These are phyloP conservation scores for Wickerhamiella pararugosa DNA, from an alignment of 1,139 yeast species.

Conservation along the genomic window DNA sequence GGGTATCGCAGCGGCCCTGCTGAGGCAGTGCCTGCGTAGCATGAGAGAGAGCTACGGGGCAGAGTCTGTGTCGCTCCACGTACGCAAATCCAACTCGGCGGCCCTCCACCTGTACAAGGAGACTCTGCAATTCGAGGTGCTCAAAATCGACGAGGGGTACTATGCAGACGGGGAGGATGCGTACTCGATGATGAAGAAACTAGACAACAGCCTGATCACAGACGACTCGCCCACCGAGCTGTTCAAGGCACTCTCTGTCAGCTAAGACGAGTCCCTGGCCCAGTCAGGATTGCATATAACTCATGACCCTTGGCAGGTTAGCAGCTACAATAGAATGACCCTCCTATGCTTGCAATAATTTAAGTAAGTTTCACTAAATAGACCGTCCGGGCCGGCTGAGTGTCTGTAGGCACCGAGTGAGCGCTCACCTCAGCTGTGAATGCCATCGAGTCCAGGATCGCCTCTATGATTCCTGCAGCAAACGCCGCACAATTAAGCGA, in stretches of 20 bases:
- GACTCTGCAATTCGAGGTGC: slow-evolving; percentile 64
- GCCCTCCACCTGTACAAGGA: slow-evolving; percentile 86
- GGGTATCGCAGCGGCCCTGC: slow-evolving; percentile 88
- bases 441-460: slow-evolving; percentile 65
- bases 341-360: background rate
- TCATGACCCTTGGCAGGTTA: too few species aligned
- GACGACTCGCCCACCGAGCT: slow-evolving; percentile 1
- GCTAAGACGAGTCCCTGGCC: background rate
- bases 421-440: slow-evolving; percentile 81
- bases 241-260: background rate
- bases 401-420: slow-evolving; percentile 60
- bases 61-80: slow-evolving; percentile 78
- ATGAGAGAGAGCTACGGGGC: slow-evolving; percentile 75
- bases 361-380: slow-evolving; percentile 56
- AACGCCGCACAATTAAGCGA: slow-evolving; percentile 73
- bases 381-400: slow-evolving; percentile 57
- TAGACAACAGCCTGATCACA: slow-evolving; percentile 19
- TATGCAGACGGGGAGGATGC: slow-evolving; percentile 98
- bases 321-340: too few species aligned
- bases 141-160: slow-evolving; percentile 68
- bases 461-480: slow-evolving; percentile 84
- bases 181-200: slow-evolving; percentile 74
- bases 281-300: too few species aligned
- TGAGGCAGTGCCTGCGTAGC: slow-evolving; percentile 53
- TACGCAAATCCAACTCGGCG: slow-evolving; percentile 84